These are phyloP conservation scores for Corymbia citriodora DNA, from an alignment of 441 rosid species.

Conservation along the genomic window DNA sequence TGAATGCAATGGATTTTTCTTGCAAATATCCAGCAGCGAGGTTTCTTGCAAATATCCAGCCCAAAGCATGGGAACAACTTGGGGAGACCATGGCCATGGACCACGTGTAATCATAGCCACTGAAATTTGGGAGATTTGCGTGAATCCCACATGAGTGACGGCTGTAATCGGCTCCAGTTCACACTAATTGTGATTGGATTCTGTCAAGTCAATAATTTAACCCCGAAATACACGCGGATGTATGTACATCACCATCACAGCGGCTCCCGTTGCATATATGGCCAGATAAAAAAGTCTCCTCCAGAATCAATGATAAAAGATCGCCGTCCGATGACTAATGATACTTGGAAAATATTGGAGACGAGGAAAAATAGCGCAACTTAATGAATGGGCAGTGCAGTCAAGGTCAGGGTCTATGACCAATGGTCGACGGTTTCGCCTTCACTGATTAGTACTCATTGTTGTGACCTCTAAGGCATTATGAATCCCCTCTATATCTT, in stretches of 20 bases:
- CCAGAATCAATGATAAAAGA: not conserved
- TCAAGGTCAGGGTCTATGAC: not conserved
- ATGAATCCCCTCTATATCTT: not conserved
- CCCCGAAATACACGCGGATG: not conserved
- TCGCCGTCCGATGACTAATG: not conserved
- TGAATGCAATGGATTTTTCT: too few species aligned
- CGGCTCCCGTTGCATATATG: not conserved
- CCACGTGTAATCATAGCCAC: not conserved
- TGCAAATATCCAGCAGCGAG: not conserved
- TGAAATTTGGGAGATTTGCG: not conserved
- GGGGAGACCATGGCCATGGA: not conserved
- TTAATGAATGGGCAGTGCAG: not conserved
- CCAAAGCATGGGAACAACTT: not conserved
- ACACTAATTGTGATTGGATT: not conserved
- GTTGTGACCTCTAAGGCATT: not conserved
- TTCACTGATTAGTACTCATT: not conserved
- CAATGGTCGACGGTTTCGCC: not conserved
- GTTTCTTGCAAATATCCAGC: not conserved
- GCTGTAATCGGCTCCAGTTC: not conserved
- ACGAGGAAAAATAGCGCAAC: not conserved
- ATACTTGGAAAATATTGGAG: not conserved
- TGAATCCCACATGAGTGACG: not conserved
- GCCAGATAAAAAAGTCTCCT: not conserved
- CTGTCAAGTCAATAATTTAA: not conserved
- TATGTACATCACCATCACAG: not conserved